Base-by-base conservation (phyloP, 352 stramenopile species). In the Peronospora farinosa region DNA sequence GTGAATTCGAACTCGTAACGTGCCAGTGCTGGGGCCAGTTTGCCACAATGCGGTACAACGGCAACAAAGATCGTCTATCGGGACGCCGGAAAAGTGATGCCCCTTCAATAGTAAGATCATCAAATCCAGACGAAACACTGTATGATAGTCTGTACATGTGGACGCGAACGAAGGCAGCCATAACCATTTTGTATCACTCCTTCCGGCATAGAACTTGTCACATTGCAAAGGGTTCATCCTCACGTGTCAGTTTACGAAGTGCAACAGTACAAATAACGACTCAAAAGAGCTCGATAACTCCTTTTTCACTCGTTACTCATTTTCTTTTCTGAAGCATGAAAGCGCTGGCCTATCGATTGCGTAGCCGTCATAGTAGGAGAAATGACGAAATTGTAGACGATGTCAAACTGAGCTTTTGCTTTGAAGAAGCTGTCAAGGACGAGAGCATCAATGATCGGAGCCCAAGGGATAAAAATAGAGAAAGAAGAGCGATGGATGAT, bases 301-400 rank as follows among this genome's bases (percentile, higher is more conserved):
- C 36, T 59, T 43, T 28, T 27, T 52, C 25, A n/a, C 6, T n/a
- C n/a, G n/a, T 38, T 10, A 38, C 11, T 38, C 11, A 23, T 23
- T 40, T 19, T 17, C 35, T 42, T n/a, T 27, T 36, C 10, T 10
- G n/a, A n/a, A 38, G 17, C 10, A 74, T 74, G 65, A 74, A 71
- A 51, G 51, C 57, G 36, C 41, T 74, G 36, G 62, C 61, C 10
- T 61, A 71, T 45, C 65, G 65, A 33, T 54, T 71, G 32, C 65
- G 61, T 10, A 35, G 51, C 21, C 56, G 57, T 9, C 51, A 51
- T 39, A 30, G 32, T 1, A 62, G 41, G 30, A 45, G 42, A 36
- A 48, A 39, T 57, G 56, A 35, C 35, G 47, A 56, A 0, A 23
- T 28, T 9, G 33, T 25, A 11, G 36, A 69, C 27, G 50, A 59